These are phyloP conservation scores for Leishmania arabica DNA, from an alignment of 208 protist species.

Conservation along the genomic window DNA sequence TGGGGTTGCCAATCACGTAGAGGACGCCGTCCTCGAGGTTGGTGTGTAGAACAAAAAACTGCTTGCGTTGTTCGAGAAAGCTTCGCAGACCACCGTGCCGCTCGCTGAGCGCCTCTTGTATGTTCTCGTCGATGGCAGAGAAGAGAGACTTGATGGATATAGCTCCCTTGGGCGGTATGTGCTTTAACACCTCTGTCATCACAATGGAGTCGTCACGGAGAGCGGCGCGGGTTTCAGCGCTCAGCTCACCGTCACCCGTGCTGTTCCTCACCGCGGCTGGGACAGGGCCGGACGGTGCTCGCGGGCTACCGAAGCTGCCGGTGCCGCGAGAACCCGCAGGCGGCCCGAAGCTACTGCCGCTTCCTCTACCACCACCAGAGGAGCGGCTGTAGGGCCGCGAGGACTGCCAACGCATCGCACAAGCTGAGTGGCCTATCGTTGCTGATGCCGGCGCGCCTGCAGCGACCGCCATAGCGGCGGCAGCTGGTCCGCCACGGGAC, in stretches of 20 bases:
- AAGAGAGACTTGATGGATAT: constrained; percentile 74
- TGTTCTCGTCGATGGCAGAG: constrained; percentile 41
- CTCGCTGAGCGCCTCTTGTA: constrained; percentile 84
- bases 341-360: background rate
- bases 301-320: background rate
- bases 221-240: constrained; percentile 42
- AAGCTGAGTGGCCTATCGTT: background rate
- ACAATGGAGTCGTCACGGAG: constrained; percentile 76
- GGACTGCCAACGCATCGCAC: constrained; percentile 10
- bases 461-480: background rate
- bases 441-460: background rate
- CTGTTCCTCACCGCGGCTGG: background rate
- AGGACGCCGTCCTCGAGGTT: constrained; percentile 50
- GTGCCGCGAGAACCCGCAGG: background rate
- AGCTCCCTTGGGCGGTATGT: constrained; percentile 58
- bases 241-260: constrained; percentile 64
- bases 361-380: background rate
- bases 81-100: constrained; percentile 62
- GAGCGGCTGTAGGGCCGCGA: constrained; percentile 7
- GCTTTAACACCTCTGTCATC: constrained; percentile 53
- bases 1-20: constrained; percentile 69
- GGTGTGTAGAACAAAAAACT: constrained; percentile 71
- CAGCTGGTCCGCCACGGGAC: background rate
- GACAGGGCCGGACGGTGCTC: no score
- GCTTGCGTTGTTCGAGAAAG: constrained; percentile 75